These are phyloP conservation scores for Cladorrhinum sp. DNA, from an alignment of 2,329 filamentous ascomycete species.

Conservation along the genomic window DNA sequence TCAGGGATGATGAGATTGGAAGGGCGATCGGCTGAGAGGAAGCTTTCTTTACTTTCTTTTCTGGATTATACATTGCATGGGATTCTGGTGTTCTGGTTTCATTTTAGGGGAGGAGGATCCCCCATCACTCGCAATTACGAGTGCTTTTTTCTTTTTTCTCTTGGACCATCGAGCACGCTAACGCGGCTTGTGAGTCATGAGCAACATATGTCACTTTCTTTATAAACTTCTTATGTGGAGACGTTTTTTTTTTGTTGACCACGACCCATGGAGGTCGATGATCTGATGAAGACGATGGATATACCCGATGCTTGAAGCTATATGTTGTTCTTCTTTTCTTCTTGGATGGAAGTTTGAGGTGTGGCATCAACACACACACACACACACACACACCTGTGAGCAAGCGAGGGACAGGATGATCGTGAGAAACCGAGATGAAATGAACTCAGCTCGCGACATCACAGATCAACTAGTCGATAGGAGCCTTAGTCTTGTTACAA, in stretches of 20 bases:
- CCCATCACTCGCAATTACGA: not conserved
- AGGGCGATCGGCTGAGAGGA: conserved; percentile 48
- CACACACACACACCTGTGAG: not conserved
- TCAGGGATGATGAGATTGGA: conserved; percentile 49
- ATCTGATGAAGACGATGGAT: conserved; percentile 22
- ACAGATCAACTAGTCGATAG: not conserved
- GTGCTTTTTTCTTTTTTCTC: conserved; percentile 8
- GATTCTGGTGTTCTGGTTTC: not conserved
- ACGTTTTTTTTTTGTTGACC: conserved; percentile 6
- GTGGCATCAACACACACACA: not conserved
- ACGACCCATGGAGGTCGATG: conserved; percentile 9
- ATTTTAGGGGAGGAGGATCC: conserved; percentile 3
- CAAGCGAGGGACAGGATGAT: not conserved
- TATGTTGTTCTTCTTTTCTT: not conserved
- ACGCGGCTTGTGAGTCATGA: not conserved
- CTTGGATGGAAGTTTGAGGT: not conserved
- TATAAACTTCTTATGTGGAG: conserved; percentile 2
- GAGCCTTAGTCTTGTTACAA: not conserved
- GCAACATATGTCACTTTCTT: not conserved
- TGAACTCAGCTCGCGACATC: not conserved
- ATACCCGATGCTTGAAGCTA: conserved; percentile 17
- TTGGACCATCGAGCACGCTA: not conserved
- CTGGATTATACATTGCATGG: not conserved
- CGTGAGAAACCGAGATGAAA: not conserved
- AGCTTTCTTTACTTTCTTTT: not conserved